Evolutionary conservation across 495 filamentous ascomycete species (phyloP).

Genomic region (Lophiotrema nucula): DNA sequence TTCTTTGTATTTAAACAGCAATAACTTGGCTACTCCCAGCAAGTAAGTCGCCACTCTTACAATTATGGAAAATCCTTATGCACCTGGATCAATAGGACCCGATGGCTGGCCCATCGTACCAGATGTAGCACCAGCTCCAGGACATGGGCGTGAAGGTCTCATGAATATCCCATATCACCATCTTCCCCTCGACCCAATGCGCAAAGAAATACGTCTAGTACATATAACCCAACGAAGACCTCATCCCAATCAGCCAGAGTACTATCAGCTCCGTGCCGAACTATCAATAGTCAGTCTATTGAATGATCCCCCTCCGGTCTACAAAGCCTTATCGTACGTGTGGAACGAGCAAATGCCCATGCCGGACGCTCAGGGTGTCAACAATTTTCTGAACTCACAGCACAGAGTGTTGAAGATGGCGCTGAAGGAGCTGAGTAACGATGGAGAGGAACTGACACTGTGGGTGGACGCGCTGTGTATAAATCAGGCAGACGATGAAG

Average conservation of each 20-base stretch:
- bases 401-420: neutral
- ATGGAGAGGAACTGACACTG: neutral
- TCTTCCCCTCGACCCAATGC: neutral
- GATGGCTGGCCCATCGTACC: neutral
- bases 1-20: too few relatives aligned
- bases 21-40: too few relatives aligned
- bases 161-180: neutral
- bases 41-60: too few relatives aligned
- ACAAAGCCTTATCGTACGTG: neutral
- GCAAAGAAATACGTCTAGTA: neutral
- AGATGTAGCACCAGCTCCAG: neutral
- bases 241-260: neutral
- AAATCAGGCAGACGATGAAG: neutral
- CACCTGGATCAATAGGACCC: too few relatives aligned
- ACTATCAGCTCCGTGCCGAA: neutral
- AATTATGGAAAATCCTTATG: too few relatives aligned
- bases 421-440: neutral
- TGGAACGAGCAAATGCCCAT: neutral
- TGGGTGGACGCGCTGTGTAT: slow-evolving; percentile 1
- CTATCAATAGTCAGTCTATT: neutral
- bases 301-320: neutral
- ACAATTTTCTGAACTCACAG: neutral
- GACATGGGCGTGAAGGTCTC: neutral
- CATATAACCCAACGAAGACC: neutral
- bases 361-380: too few relatives aligned